phyloP scores from a whole-genome alignment of 345 rosid genomes.

The Arabis hirsuta region DNA sequence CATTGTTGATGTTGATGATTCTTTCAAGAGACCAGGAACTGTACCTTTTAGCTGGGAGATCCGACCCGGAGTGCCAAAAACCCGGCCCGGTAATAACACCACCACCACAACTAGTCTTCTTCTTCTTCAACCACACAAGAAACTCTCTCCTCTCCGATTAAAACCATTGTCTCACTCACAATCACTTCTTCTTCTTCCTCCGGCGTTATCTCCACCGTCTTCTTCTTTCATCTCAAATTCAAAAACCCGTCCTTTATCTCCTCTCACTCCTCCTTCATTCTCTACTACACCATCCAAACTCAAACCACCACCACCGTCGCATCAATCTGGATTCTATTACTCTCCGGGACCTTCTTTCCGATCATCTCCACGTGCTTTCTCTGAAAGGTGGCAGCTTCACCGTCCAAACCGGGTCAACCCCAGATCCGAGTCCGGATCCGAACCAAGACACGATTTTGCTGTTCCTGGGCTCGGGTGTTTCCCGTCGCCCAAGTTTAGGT shows the following conservation, averaged over 20 bases:
- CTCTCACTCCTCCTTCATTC: conserved; percentile 35
- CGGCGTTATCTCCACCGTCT: conserved; percentile 39
- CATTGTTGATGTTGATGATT: conserved; percentile 55
- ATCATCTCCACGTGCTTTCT: conserved; percentile 59
- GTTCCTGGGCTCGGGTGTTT: conserved; percentile 66
- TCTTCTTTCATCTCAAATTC: conserved; percentile 42
- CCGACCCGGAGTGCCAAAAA: conserved; percentile 93
- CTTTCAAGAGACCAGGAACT: conserved; percentile 76
- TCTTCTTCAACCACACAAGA: conserved; percentile 37
- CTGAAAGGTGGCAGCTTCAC: conserved; percentile 59
- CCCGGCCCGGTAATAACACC: conserved; percentile 22
- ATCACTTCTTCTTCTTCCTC: conserved; percentile 30
- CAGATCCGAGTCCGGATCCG: conserved; percentile 51
- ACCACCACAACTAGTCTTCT: neutral
- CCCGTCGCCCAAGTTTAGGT: conserved; percentile 54
- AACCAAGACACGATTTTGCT: neutral
- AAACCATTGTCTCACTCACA: conserved; percentile 45
- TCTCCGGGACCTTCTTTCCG: conserved; percentile 65
- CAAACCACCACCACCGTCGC: conserved; percentile 76
- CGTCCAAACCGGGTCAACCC: conserved; percentile 49
- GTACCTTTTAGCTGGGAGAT: conserved; percentile 96
- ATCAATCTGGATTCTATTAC: conserved; percentile 43
- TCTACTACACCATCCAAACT: conserved; percentile 48
- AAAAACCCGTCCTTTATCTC: conserved; percentile 40
- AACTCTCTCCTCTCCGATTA: conserved; percentile 45